Percentiles rank a stretch among this genome's conserved stretches.
Conservation (phyloP, 2,329 filamentous ascomycete genomes). For the Venturia pyrina region DNA sequence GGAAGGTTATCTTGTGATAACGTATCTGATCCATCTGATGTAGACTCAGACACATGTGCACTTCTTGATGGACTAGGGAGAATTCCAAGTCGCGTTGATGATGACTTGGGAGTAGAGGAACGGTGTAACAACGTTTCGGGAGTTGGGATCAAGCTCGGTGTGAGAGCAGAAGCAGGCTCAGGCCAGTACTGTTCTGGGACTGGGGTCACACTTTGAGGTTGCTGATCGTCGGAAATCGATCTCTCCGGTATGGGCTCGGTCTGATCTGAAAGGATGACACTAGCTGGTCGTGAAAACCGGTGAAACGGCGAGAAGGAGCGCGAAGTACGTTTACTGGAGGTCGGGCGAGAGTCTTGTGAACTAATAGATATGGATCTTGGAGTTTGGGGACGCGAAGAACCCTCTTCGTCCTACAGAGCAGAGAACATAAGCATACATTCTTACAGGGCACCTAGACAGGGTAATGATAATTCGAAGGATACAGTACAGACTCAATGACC, state of each 20-base stretch:
- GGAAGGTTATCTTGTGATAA: neutral
- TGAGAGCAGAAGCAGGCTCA: neutral
- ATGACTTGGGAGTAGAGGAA: neutral
- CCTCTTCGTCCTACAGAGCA: constrained; percentile 6
- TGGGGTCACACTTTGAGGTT: neutral
- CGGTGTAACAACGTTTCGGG: neutral
- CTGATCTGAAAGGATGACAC: neutral
- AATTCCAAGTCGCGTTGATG: neutral
- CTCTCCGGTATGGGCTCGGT: neutral
- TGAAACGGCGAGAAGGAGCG: constrained; percentile 6
- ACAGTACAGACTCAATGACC: neutral
- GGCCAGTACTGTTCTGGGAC: neutral
- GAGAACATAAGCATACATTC: constrained; percentile 6
- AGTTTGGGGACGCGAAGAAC: neutral
- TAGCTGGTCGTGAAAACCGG: neutral
- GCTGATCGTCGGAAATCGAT: neutral
- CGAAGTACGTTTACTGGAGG: constrained; percentile 2
- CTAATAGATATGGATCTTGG: constrained; percentile 10
- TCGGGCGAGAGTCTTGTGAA: neutral
- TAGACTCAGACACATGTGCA: neutral
- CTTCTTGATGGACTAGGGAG: neutral
- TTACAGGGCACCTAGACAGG: neutral
- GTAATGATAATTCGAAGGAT: neutral
- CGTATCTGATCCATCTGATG: neutral
- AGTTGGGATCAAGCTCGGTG: neutral